Base-by-base conservation (phyloP, 345 rosid genomes). In the Citrus maxima region DNA sequence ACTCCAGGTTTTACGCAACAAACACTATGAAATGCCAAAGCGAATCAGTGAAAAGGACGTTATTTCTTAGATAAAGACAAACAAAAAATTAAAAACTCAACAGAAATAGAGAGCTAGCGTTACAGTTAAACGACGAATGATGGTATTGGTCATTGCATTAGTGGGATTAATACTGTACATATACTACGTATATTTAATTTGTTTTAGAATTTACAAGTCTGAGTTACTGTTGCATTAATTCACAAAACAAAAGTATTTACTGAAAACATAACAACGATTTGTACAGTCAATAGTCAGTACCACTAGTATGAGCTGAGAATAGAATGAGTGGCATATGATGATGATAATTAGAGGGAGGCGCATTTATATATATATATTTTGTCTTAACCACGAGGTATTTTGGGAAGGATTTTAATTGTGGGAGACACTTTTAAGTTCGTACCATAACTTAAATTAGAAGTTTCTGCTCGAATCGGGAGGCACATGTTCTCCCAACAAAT, bases 41-140 rank as follows among this genome's bases (percentile, higher is more conserved):
- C 30, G 10, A 34, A 35, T 27, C 46, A 25, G 69, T 34, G 38
- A 46, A 74, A 63, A 76, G 69, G 69, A 77, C 80, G 72, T 80
- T 85, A 74, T 72, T 42, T 55, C 67, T 79, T 60, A 55, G 73
- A 81, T 73, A 70, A 83, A 70, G 84, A 79, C 82, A 28, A 74
- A 74, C 27, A 4, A 40, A 42, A 13, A 61, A 18, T 54, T 16
- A 30, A 46, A 49, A 64, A 6, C 68, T 22, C 40, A 22, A 64
- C 58, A 38, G 55, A 25, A 60, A 18, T 8, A 6, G 4, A 60
- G 77, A 42, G 59, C 51, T 13, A 46, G 18, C 69, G 77, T 42
- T 74, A 27, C 77, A 21, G 10, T 40, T 42, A 40, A 66, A 59
- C 12, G 27, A 59, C 6, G 27, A 59, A 64, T 18, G 21, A 62